Base-by-base conservation (phyloP, 176 grass and related monocot genomes). In the Bonia amplexicaulis region DNA sequence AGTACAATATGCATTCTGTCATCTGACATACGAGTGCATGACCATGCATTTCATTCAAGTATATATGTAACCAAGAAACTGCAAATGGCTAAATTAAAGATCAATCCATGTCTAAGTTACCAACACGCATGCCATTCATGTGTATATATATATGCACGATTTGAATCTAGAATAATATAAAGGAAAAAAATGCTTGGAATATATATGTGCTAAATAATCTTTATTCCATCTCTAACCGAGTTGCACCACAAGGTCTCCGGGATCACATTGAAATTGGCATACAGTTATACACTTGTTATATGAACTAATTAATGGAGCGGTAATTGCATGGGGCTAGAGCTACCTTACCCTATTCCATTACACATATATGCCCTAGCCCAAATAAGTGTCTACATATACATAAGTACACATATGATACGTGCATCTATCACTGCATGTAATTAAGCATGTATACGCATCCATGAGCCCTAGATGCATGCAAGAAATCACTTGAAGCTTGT, bases 401-500 rank as follows among this genome's bases (percentile, higher is more conserved):
- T 66, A 61, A 41, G 58, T 67, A 74, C 65, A 62, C 80, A 85
- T 57, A 81, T 68, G 80, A 74, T 41, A 78, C 68, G 20, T 44
- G n/a, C 39, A 61, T n/a, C n/a, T n/a, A n/a, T 25, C 9, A 35
- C 9, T 14, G 20, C 16, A 31, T 37, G 22, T 14, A 48, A n/a
- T n/a, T n/a, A n/a, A 47, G 27, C 27, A 23, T 84, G 23, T 20
- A 72, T 20, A 72, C 26, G 58, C 64, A 59, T 77, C 12, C 54
- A 77, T 54, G 48, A 16, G 0, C 26, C 61, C 12, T 53, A 51
- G 2, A 66, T 51, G 53, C 65, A 65, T 5, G 46, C 27, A 69
- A 39, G n/a, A 55, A 57, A 27, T 91, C 77, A 95, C 79, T 97
- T 95, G 89, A 93, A 97, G 72, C 44, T 88, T 76, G 92, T 86